Evolutionary conservation across 2,329 filamentous ascomycete genomes (phyloP).

Genomic region (Aspergillus tubingensis): DNA sequence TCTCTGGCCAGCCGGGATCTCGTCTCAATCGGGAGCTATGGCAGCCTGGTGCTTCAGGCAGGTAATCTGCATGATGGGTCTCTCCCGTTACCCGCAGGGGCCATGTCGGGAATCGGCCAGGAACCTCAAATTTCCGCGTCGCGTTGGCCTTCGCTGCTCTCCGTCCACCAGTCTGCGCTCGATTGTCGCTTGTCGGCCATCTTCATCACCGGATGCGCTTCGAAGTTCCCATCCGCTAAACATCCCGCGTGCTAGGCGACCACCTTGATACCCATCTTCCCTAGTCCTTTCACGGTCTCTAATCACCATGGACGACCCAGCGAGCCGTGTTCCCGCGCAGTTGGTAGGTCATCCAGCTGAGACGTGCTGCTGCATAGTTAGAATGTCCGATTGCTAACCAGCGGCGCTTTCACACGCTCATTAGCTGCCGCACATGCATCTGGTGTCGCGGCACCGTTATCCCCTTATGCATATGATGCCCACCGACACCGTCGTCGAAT

Average conservation of each 20-base stretch:
- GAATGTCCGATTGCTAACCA: neutral
- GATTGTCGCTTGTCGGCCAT: constrained; percentile 9
- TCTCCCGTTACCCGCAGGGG: constrained; percentile 13
- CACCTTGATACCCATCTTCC: constrained; percentile 12
- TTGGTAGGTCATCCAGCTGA: constrained; percentile 40
- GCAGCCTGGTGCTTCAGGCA: constrained; percentile 25
- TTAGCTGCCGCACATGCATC: constrained; percentile 87
- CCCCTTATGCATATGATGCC: constrained; percentile 71
- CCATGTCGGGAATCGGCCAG: constrained; percentile 8
- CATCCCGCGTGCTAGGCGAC: constrained; percentile 10
- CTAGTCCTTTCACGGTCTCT: constrained; percentile 19
- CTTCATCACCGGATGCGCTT: constrained; percentile 12
- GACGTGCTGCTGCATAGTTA: neutral
- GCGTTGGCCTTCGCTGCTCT: constrained; percentile 33
- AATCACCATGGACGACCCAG: constrained; percentile 49
- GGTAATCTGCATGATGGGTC: constrained; percentile 15
- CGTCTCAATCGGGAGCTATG: neutral
- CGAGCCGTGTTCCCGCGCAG: constrained; percentile 47
- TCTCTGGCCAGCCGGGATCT: neutral
- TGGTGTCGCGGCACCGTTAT: constrained; percentile 81
- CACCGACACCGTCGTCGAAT: constrained; percentile 76
- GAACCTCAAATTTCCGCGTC: constrained; percentile 42
- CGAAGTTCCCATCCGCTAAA: constrained; percentile 8
- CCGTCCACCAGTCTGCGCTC: constrained; percentile 9
- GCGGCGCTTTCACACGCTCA: constrained; percentile 39